Percentiles rank a stretch among this genome's conserved stretches.
These are phyloP conservation scores for Antarctomyces pellizariae DNA, from an alignment of 495 filamentous ascomycete genomes.

Conservation along the genomic window DNA sequence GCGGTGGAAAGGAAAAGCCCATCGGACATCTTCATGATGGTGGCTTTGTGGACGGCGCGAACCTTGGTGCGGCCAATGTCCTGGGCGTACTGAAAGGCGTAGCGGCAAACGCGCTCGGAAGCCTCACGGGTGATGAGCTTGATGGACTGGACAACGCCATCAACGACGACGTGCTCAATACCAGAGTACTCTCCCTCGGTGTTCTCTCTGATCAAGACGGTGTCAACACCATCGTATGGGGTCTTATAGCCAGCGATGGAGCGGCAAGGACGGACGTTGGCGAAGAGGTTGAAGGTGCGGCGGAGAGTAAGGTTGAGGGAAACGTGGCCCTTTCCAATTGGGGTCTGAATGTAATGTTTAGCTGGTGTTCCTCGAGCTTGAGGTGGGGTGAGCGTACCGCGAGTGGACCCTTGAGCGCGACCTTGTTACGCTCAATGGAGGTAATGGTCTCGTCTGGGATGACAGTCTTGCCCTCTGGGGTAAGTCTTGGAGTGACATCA, in stretches of 20 bases:
- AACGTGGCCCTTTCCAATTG: conserved; percentile 95
- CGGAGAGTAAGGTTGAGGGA: conserved; percentile 96
- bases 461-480: conserved; percentile 77
- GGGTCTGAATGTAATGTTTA: conserved; percentile 36
- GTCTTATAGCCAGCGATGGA: conserved; percentile 96
- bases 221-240: conserved; percentile 93
- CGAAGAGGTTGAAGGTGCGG: conserved; percentile 98
- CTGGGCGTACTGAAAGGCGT: conserved; percentile 92
- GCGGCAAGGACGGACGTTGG: conserved; percentile 92
- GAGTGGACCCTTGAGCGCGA: conserved; percentile 91
- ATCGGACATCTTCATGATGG: conserved; percentile 99
- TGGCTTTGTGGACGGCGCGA: conserved; percentile 94
- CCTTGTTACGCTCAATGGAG: conserved; percentile 77
- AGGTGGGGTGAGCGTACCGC: conserved; percentile 36
- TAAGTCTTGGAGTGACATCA: conserved; percentile 78
- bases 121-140: conserved; percentile 94
- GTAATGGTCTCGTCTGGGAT: conserved; percentile 80
- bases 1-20: conserved; percentile 87
- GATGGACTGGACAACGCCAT: conserved; percentile 95
- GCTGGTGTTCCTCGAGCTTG: conserved; percentile 1
- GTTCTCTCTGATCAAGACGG: conserved; percentile 95
- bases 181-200: conserved; percentile 99
- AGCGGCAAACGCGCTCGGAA: conserved; percentile 80
- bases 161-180: conserved; percentile 95
- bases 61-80: conserved; percentile 85